Evolutionary conservation across 2,329 filamentous ascomycete genomes (phyloP), one percentile per base, ranked within the genome.

Genomic region (Xylaria sp.): DNA sequence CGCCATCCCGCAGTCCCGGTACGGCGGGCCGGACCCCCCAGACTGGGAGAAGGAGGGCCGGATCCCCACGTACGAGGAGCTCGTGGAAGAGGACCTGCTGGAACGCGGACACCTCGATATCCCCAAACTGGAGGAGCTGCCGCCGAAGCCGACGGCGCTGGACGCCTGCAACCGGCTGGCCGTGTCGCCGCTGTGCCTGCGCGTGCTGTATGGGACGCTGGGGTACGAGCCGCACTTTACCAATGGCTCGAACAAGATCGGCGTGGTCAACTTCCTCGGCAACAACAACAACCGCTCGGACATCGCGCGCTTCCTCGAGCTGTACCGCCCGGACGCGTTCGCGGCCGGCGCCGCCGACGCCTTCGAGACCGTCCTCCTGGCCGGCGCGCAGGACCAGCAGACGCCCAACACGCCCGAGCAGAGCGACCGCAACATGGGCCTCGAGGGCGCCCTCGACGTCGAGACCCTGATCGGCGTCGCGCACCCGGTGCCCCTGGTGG

Each of bases 1-100:
- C 17, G 6, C 26, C 19, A 17, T 40, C 19, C 38, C 46, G 39
- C 39, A 48, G 9, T 18, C 9, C 7, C 53, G 76, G 75, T 42
- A 71, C 68, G 44, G 66, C 53, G 18, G 29, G n/a, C 20, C 37
- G n/a, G 39, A 26, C 6, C 39, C 19, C 4, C 40, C 41, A 17
- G 17, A 51, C 13, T 47, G 44, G 44, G 38, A 39, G 11, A 2
- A 24, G 37, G 44, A 47, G 5, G 44, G 44, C 34, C 19, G 44
- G 24, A 37, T 47, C 13, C 44, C 44, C 8, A 47, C 44, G 2
- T 47, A 47, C 13, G 34, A 47, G 13, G 44, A 47, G 39, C 38
- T 47, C 20, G 44, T 47, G 18, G 44, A 47, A 38, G 44, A 47
- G 13, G 44, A 47, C 39, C 34, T 47, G 11, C 11, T 51, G 2